Conservation (phyloP, 306 rosid species). For the Malus asiatica region DNA sequence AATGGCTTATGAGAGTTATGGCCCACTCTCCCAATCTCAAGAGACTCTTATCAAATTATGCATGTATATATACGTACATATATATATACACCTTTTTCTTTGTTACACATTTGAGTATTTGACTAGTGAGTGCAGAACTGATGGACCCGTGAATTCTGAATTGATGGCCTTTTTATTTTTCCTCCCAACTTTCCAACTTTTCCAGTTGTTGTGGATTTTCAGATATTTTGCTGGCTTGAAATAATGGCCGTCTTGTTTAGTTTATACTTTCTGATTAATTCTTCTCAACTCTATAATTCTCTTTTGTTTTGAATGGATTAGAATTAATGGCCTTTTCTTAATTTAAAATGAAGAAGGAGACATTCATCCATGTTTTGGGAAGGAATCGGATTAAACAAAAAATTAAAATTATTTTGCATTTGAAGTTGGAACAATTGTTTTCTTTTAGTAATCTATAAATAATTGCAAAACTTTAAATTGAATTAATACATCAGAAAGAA, state of each 20-base stretch:
- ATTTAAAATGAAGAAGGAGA: not conserved
- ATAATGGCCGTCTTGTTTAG: not conserved
- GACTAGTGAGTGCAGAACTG: not conserved
- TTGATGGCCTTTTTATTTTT: not conserved
- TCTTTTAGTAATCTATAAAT: not conserved
- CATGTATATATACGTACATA: not conserved
- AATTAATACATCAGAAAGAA: too few species aligned
- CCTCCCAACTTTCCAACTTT: constrained; percentile 19
- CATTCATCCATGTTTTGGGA: not conserved
- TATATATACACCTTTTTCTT: not conserved
- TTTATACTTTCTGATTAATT: not conserved
- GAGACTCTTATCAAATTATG: not conserved
- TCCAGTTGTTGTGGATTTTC: not conserved
- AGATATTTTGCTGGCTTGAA: too few species aligned
- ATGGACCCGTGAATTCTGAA: not conserved
- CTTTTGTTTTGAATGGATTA: not conserved
- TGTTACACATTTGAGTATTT: not conserved
- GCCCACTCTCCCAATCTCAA: not conserved
- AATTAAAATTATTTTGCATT: not conserved
- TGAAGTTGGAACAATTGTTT: not conserved
- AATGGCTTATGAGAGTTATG: not conserved
- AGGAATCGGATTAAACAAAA: not conserved
- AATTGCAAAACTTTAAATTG: not conserved
- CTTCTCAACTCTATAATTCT: not conserved
- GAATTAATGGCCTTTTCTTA: not conserved